These are phyloP conservation scores for Sordaria brevicollis DNA, from an alignment of 495 filamentous ascomycete genomes.

Conservation along the genomic window DNA sequence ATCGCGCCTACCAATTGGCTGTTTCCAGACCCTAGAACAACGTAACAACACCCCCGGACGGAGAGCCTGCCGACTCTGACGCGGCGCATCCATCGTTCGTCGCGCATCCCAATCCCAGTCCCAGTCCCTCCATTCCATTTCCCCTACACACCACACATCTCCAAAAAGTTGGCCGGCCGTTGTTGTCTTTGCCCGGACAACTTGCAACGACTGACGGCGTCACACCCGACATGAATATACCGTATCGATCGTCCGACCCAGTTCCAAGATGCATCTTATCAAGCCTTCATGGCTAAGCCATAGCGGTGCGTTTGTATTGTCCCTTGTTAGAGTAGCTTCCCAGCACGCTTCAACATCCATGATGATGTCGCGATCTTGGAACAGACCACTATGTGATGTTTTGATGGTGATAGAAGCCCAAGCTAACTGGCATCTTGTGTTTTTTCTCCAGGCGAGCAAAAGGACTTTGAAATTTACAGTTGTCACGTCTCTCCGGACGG, in stretches of 20 bases:
- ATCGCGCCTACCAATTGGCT: not conserved
- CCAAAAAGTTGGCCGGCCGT: slow-evolving; percentile 1
- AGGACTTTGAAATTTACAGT: slow-evolving; percentile 95
- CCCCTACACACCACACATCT: not conserved
- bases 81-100: slow-evolving; percentile 6
- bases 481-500: slow-evolving; percentile 96
- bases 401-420: not conserved
- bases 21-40: not conserved
- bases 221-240: slow-evolving; percentile 19
- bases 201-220: not conserved
- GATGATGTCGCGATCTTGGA: not conserved
- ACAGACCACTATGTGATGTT: not conserved
- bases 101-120: slow-evolving; percentile 7
- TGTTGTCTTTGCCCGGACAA: not conserved
- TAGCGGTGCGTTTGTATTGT: slow-evolving; percentile 51
- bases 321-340: not conserved
- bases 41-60: not conserved
- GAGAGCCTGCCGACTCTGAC: not conserved
- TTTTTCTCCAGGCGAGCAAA: slow-evolving; percentile 66
- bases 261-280: slow-evolving; percentile 63
- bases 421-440: slow-evolving; percentile 12
- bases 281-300: slow-evolving; percentile 91
- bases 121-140: not conserved
- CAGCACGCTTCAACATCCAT: not conserved
- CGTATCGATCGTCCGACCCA: slow-evolving; percentile 7